Percentiles rank a stretch among this genome's conserved stretches.
These are phyloP conservation scores for Spergularia marina DNA, from an alignment of 148 eudicot species.

Conservation along the genomic window DNA sequence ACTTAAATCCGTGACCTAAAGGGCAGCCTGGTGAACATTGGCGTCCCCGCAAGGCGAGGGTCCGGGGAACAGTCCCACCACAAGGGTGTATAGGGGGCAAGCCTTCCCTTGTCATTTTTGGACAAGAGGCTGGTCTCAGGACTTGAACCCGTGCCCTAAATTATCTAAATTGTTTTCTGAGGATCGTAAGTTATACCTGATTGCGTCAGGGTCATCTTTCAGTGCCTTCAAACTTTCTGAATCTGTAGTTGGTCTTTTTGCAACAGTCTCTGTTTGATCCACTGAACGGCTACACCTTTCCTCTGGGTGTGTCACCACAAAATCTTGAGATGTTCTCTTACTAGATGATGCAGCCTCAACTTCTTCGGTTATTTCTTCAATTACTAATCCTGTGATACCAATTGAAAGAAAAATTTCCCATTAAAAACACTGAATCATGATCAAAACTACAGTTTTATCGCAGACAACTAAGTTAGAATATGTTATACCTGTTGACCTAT, in stretches of 20 bases:
- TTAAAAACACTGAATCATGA: constrained; percentile 12
- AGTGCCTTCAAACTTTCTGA: constrained; percentile 52
- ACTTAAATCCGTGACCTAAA: too few species aligned
- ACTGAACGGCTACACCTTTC: constrained; percentile 36
- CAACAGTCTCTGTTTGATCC: constrained; percentile 29
- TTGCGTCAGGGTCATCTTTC: constrained; percentile 77
- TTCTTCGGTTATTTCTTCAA: constrained; percentile 92
- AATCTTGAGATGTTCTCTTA: constrained; percentile 32
- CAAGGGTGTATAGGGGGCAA: too few species aligned
- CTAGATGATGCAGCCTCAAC: constrained; percentile 34
- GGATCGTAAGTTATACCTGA: constrained; percentile 43
- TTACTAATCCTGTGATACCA: constrained; percentile 55
- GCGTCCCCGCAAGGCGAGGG: too few species aligned
- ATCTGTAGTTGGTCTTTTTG: constrained; percentile 39
- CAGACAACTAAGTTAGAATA: background rate
- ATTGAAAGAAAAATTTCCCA: constrained; percentile 2
- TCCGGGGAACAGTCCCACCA: too few species aligned
- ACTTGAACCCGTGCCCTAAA: too few species aligned
- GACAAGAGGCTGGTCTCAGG: too few species aligned
- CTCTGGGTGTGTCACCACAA: constrained; percentile 32
- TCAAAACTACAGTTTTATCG: constrained; percentile 6
- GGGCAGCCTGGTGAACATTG: too few species aligned
- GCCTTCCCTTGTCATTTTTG: too few species aligned
- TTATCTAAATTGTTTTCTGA: background rate
- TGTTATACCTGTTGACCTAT: constrained; percentile 51